phyloP scores from a whole-genome alignment of 169 alveolate genomes.

The Cryptosporidium sp. region DNA sequence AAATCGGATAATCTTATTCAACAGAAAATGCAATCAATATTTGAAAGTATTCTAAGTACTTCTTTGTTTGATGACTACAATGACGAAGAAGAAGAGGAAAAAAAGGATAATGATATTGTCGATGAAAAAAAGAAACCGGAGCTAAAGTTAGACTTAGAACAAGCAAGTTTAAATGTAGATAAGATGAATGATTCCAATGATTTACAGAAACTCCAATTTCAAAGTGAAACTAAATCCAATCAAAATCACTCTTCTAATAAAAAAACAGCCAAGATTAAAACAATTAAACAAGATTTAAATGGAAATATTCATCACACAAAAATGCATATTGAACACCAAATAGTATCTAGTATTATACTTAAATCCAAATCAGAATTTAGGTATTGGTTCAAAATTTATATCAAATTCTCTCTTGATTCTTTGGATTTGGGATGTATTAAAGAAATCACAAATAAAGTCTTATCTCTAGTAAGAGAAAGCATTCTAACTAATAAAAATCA shows the following conservation, averaged over 20 bases:
- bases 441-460: not conserved
- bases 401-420: conserved; percentile 38
- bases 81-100: not conserved
- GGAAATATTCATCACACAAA: conserved; percentile 17
- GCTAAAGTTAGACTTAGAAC: too few species aligned
- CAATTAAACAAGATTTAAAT: not conserved
- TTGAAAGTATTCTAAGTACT: not conserved
- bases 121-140: not conserved
- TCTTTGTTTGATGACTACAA: not conserved
- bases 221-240: not conserved
- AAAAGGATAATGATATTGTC: not conserved
- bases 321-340: conserved; percentile 67
- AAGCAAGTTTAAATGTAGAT: not conserved
- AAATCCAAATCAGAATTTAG: conserved; percentile 38
- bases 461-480: conserved; percentile 34
- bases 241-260: not conserved
- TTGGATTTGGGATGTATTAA: not conserved
- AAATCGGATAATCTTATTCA: not conserved
- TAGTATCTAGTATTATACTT: conserved; percentile 18
- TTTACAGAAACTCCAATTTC: not conserved
- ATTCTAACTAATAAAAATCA: not conserved
- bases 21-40: not conserved
- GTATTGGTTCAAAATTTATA: conserved; percentile 55
- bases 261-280: not conserved
- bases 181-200: not conserved